phyloP scores from a whole-genome alignment of 768 basidiomycete species.

The Lactarius deliciosus region DNA sequence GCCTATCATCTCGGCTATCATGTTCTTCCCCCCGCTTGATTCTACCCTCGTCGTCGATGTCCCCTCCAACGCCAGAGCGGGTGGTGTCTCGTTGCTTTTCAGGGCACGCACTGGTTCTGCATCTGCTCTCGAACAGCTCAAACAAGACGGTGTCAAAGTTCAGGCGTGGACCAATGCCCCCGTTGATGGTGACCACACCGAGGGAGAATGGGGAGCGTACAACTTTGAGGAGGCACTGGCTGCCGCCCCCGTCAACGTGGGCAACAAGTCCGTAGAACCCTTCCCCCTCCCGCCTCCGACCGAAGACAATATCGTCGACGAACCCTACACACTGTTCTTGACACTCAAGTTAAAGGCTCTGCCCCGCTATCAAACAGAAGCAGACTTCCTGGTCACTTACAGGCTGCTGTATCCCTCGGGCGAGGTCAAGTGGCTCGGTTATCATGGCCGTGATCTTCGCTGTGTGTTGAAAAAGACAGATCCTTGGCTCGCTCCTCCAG shows the following conservation, averaged over 20 bases:
- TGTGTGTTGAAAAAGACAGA: slow-evolving; percentile 38
- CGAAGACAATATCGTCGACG: slow-evolving; percentile 17
- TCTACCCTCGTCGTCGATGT: slow-evolving; percentile 25
- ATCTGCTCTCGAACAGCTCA: slow-evolving; percentile 24
- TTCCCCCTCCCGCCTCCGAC: slow-evolving; percentile 22
- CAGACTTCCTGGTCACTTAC: slow-evolving; percentile 41
- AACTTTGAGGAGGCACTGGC: slow-evolving; percentile 24
- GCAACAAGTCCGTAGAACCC: slow-evolving; percentile 2
- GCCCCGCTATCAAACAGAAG: slow-evolving; percentile 17
- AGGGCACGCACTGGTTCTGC: slow-evolving; percentile 27
- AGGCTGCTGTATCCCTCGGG: slow-evolving; percentile 47
- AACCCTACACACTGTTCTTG: slow-evolving; percentile 25
- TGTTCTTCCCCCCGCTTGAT: slow-evolving; percentile 30
- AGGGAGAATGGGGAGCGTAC: slow-evolving; percentile 29
- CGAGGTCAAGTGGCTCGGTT: slow-evolving; percentile 47
- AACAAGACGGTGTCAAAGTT: slow-evolving; percentile 24
- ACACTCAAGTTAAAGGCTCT: slow-evolving; percentile 24
- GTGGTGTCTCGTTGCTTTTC: slow-evolving; percentile 27
- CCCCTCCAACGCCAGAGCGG: slow-evolving; percentile 20
- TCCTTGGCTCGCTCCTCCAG: slow-evolving; percentile 31
- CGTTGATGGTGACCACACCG: slow-evolving; percentile 17
- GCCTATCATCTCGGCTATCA: not conserved
- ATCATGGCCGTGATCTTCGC: slow-evolving; percentile 45
- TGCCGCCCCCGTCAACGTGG: slow-evolving; percentile 8
- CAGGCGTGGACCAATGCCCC: slow-evolving; percentile 32